Conservation (phyloP, 1,284 basidiomycete genomes). For the Athelia psychrophila region DNA sequence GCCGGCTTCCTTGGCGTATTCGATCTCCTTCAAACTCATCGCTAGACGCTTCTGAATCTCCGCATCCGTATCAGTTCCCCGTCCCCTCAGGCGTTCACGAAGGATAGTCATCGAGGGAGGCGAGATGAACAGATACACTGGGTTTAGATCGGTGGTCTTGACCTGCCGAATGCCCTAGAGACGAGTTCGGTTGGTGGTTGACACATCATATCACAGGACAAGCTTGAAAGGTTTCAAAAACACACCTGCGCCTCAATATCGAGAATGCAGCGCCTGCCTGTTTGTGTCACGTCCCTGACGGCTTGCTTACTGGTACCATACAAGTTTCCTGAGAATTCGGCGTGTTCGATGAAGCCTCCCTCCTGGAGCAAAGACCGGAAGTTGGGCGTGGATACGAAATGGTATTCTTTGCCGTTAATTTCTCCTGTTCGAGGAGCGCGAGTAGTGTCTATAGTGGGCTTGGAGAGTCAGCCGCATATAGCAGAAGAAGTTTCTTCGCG, state of each 20-base stretch:
- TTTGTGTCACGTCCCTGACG: constrained; percentile 51
- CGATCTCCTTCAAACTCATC: constrained; percentile 82
- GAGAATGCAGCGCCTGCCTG: constrained; percentile 81
- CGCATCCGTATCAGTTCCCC: constrained; percentile 85
- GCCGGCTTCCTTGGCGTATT: constrained; percentile 76
- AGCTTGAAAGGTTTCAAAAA: constrained; percentile 14
- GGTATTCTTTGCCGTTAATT: constrained; percentile 76
- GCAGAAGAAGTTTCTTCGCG: constrained; percentile 24
- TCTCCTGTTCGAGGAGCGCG: constrained; percentile 85
- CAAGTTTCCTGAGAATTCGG: constrained; percentile 88
- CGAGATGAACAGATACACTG: constrained; percentile 92
- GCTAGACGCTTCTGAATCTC: constrained; percentile 76
- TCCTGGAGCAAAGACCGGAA: constrained; percentile 64
- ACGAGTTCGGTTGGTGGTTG: constrained; percentile 10
- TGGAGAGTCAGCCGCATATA: constrained; percentile 7
- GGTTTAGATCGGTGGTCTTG: constrained; percentile 74
- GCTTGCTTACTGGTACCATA: constrained; percentile 89
- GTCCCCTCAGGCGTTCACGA: constrained; percentile 65
- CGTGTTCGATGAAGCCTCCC: constrained; percentile 73
- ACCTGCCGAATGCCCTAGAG: constrained; percentile 86
- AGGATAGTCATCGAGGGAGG: constrained; percentile 79
- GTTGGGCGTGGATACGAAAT: constrained; percentile 61
- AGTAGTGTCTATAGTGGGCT: constrained; percentile 77
- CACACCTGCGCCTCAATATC: constrained; percentile 95
- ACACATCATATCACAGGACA: constrained; percentile 5